Base-by-base conservation (phyloP, 2,329 filamentous ascomycete genomes). In the Botrytis porri region DNA sequence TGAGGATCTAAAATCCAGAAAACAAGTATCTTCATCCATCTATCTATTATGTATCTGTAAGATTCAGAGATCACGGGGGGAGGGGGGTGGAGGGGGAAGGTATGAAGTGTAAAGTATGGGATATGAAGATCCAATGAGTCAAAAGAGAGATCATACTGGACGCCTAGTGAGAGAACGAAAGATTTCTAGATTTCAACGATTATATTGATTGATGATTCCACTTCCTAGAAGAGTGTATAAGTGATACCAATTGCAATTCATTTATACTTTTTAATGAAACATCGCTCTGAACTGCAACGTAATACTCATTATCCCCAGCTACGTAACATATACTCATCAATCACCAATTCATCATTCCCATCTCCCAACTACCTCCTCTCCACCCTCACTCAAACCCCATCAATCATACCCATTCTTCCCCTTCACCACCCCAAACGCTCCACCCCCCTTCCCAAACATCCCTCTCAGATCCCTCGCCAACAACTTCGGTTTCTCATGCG, bases 381-480 rank as follows among this genome's bases (percentile, higher is more conserved):
- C 2, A n/a, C 2, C 48, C 48, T n/a, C 48, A 5, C 25, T 54
- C 12, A 54, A 7, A 16, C 14, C 51, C 3, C 25, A 74, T 78
- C 77, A 76, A 74, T 78, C 77, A 76, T 78, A 81, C 18, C 79
- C 77, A 70, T n/a, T 77, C 71, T 75, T 78, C 39, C 74, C 78
- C 62, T 77, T 76, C 35, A 79, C 77, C 48, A 75, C 76, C 16
- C 80, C 79, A 73, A 80, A 83, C 5, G 84, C 85, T 9, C 84
- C 84, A 1, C 86, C 86, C 0, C 81, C 82, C 73, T 84, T 84
- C 0, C 86, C 85, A 82, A 90, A 90, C 88, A 91, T 90, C 10
- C 82, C 82, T 75, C 82, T 83, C 71, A 91, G 74, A 78, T 91
- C 89, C 3, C 80, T 80, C 0, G 83, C 85, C 37, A 91, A 80